phyloP scores from a whole-genome alignment of 768 basidiomycete genomes.

The Phylloporus rhodoxanthus region DNA sequence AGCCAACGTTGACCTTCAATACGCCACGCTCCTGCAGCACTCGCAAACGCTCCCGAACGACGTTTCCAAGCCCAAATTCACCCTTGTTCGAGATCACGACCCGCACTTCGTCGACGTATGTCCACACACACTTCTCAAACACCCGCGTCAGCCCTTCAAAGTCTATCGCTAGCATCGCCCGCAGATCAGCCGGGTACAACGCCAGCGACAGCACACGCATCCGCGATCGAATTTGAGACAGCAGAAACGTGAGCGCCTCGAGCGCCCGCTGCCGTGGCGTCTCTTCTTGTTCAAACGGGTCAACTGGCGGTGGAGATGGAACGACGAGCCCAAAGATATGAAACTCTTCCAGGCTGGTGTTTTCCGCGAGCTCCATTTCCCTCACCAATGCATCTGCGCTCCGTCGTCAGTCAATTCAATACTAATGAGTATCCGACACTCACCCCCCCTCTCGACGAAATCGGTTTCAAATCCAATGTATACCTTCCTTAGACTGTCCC shows the following conservation, averaged over 20 bases:
- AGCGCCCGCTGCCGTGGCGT: conserved; percentile 11
- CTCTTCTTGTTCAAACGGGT: conserved; percentile 17
- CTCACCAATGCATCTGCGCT: conserved; percentile 21
- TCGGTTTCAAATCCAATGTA: conserved; percentile 28
- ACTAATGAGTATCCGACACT: conserved; percentile 2
- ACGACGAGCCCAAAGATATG: conserved; percentile 31
- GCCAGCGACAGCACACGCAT: conserved; percentile 30
- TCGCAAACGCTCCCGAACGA: conserved; percentile 20
- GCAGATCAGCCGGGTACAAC: conserved; percentile 28
- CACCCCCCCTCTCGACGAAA: conserved; percentile 27
- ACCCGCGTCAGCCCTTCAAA: conserved; percentile 25
- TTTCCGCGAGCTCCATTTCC: conserved; percentile 24
- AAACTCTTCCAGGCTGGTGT: conserved; percentile 23
- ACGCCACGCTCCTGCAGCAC: conserved; percentile 23
- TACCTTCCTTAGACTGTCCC: conserved; percentile 21
- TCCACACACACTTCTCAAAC: conserved; percentile 22
- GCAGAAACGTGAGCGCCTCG: conserved; percentile 22
- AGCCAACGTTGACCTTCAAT: conserved; percentile 26
- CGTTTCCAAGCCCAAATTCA: conserved; percentile 21
- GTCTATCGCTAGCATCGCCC: conserved; percentile 24
- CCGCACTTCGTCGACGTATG: conserved; percentile 21
- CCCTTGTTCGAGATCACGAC: conserved; percentile 29
- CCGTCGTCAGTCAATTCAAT: conserved; percentile 7
- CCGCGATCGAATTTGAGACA: conserved; percentile 23
- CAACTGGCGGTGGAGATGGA: conserved; percentile 24